Evolutionary conservation across 495 filamentous ascomycete genomes (phyloP), one percentile per base, ranked within the genome.

Genomic region (Penicillium paxilli): DNA sequence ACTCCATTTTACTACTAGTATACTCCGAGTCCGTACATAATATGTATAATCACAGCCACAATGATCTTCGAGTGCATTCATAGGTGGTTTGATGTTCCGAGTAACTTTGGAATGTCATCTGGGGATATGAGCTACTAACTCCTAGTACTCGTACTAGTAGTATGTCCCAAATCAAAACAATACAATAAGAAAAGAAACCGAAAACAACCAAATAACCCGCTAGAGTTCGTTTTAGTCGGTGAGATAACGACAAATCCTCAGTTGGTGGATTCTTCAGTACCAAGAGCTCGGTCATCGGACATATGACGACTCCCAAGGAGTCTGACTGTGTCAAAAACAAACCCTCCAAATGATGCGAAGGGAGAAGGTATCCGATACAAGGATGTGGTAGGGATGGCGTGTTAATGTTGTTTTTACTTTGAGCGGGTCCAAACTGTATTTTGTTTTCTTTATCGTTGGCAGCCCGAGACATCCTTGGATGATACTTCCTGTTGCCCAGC

Each of bases 201-300:
- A n/a, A n/a, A n/a, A n/a, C n/a, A n/a, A n/a, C n/a, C n/a, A n/a
- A n/a, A n/a, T n/a, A n/a, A n/a, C n/a, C n/a, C n/a, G n/a, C n/a
- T n/a, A n/a, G n/a, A n/a, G n/a, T n/a, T n/a, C n/a, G n/a, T n/a
- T n/a, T n/a, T n/a, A n/a, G n/a, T n/a, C n/a, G n/a, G n/a, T n/a
- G n/a, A n/a, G n/a, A n/a, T n/a, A n/a, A n/a, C n/a, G n/a, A n/a
- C n/a, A n/a, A n/a, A n/a, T n/a, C n/a, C n/a, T n/a, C n/a, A 42
- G 40, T 21, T 23, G 8, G 14, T 9, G 40, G 5, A 3, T 14
- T 23, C 40, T 20, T 42, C 20, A 23, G 9, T 14, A 49, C 55
- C 55, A 55, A 16, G 44, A 52, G 24, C 44, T 52, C 9, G 49
- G 49, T 53, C 33, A 59, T 53, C 21, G 49, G 56, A 42, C 52